Conservation (phyloP, 169 alveolate genomes). For the Ichthyophthirius multifiliis region DNA sequence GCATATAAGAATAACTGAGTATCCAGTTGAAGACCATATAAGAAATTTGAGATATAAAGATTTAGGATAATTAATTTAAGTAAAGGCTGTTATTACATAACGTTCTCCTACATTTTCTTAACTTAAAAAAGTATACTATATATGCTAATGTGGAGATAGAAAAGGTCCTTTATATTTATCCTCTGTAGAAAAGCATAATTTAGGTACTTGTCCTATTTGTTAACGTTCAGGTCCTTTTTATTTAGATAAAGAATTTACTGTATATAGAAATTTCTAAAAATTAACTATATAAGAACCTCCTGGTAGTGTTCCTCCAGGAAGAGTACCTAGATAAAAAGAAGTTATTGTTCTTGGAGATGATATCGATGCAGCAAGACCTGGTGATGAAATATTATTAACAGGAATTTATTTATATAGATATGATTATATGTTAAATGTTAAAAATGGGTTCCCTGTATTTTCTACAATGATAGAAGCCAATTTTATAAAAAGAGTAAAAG, state of each 20-base stretch:
- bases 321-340: conserved; percentile 98
- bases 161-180: conserved; percentile 79
- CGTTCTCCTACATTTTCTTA: conserved; percentile 94
- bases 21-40: conserved; percentile 92
- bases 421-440: conserved; percentile 93
- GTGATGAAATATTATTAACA: conserved; percentile 97
- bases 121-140: conserved; percentile 82
- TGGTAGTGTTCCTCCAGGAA: conserved; percentile 98
- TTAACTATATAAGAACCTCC: conserved; percentile 97
- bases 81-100: conserved; percentile 92
- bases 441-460: conserved; percentile 97
- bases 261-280: conserved; percentile 96
- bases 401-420: conserved; percentile 95
- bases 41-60: conserved; percentile 93
- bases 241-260: conserved; percentile 25
- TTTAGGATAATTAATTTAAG: conserved; percentile 92
- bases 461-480: conserved; percentile 95
- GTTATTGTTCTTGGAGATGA: conserved; percentile 95
- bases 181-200: conserved; percentile 68
- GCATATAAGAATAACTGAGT: conserved; percentile 83
- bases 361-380: conserved; percentile 98
- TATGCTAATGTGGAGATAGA: conserved; percentile 85
- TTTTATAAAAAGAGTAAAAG: conserved; percentile 90
- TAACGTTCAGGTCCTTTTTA: conserved; percentile 55
- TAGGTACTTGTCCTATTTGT: conserved; percentile 92